Evolutionary conservation across 257 asterid species (phyloP).

Genomic region (Solanum medicagineum): DNA sequence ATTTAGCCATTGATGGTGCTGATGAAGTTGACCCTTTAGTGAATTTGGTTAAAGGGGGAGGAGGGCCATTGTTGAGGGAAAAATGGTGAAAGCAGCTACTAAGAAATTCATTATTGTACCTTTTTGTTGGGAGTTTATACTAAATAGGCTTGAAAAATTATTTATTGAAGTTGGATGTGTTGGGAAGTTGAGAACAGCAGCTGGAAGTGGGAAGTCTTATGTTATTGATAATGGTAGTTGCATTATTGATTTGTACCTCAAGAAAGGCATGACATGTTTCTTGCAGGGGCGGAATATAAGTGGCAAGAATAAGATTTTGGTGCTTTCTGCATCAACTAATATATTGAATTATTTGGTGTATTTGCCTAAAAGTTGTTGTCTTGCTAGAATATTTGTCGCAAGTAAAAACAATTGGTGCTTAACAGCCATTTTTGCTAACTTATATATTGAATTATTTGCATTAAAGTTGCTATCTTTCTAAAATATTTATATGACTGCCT

Average conservation of each 20-base stretch:
- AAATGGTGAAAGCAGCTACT: conserved; percentile 26
- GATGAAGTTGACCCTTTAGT: conserved; percentile 50
- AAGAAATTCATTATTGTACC: conserved; percentile 35
- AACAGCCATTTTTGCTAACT: neutral
- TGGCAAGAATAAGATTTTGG: too few species aligned
- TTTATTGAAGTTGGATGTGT: too few species aligned
- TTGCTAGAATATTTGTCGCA: neutral
- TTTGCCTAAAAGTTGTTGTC: neutral
- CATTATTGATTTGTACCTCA: conserved; percentile 47
- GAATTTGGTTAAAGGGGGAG: conserved; percentile 66
- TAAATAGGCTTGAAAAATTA: conserved; percentile 30
- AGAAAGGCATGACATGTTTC: too few species aligned
- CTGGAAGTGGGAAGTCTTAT: conserved; percentile 12
- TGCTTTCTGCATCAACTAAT: neutral
- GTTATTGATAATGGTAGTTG: conserved; percentile 56
- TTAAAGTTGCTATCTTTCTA: neutral
- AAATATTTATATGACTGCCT: too few species aligned
- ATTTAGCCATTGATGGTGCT: conserved; percentile 62
- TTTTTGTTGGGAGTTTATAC: conserved; percentile 48
- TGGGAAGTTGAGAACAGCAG: conserved; percentile 28
- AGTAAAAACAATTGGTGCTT: neutral
- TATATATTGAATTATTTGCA: neutral
- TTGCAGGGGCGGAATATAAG: too few species aligned
- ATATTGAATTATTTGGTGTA: neutral
- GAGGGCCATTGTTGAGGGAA: conserved; percentile 29